A percentile compares a stretch with the other conserved stretches of the same genome.
These are phyloP conservation scores for Phytophthora colocasiae DNA, from an alignment of 352 stramenopile genomes.

Conservation along the genomic window DNA sequence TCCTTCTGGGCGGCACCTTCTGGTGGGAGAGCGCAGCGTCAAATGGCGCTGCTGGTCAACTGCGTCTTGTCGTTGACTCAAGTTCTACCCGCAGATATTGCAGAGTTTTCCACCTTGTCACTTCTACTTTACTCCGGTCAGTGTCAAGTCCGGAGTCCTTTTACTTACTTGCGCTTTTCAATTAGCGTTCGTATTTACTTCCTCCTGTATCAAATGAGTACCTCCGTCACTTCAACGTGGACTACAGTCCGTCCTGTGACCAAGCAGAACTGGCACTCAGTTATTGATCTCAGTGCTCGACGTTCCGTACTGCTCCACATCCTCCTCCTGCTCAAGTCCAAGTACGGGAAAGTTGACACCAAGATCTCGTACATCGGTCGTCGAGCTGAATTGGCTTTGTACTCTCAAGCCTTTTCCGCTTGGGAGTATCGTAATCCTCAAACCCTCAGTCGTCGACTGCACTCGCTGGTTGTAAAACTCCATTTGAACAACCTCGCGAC, in stretches of 20 bases:
- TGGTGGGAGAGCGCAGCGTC: conserved; percentile 33
- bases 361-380: conserved; percentile 73
- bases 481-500: conserved; percentile 59
- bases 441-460: conserved; percentile 61
- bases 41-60: conserved; percentile 25
- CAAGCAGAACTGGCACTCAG: conserved; percentile 54
- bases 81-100: neutral
- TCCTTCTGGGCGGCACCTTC: conserved; percentile 36
- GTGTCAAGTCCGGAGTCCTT: conserved; percentile 29
- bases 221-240: conserved; percentile 17
- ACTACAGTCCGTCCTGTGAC: neutral
- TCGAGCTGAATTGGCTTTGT: conserved; percentile 62
- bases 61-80: conserved; percentile 27
- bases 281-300: conserved; percentile 44
- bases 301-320: conserved; percentile 68
- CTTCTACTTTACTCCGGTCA: conserved; percentile 42
- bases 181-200: conserved; percentile 35
- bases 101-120: conserved; percentile 5
- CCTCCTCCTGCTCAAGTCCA: conserved; percentile 66
- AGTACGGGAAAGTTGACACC: conserved; percentile 63
- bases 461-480: conserved; percentile 68
- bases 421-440: conserved; percentile 66
- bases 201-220: conserved; percentile 20
- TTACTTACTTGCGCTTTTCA: conserved; percentile 31
- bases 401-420: conserved; percentile 55